phyloP scores from a whole-genome alignment of 768 basidiomycete species.

The Sporobolomyces phaffii region DNA sequence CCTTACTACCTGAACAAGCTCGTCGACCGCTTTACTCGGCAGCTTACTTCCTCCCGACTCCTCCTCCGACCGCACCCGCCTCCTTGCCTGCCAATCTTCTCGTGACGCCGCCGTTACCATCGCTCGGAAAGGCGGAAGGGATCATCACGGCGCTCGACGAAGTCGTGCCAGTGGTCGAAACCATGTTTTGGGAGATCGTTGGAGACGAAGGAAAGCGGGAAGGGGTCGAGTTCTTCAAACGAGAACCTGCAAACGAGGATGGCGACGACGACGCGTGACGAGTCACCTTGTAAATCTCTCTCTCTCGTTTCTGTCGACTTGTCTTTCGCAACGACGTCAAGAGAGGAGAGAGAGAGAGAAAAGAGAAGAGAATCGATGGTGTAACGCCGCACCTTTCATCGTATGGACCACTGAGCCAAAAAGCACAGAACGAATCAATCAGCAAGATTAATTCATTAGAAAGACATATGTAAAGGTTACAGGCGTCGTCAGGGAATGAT shows the following conservation, averaged over 20 bases:
- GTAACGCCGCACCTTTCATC: no score
- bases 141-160: slow-evolving; percentile 16
- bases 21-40: slow-evolving; percentile 10
- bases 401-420: no score
- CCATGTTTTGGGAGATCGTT: slow-evolving; percentile 30
- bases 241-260: not conserved
- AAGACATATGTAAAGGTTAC: no score
- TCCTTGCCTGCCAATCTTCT: slow-evolving; percentile 24
- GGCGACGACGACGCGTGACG: slow-evolving; percentile 1
- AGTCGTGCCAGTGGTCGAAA: not conserved
- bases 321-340: no score
- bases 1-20: not conserved
- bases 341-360: no score
- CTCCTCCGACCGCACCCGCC: not conserved
- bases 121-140: not conserved
- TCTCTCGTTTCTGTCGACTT: no score
- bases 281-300: not conserved
- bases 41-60: not conserved
- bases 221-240: slow-evolving; percentile 34
- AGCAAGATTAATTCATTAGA: no score
- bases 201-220: slow-evolving; percentile 27
- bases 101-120: not conserved
- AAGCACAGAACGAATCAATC: no score
- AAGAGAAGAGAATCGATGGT: no score
- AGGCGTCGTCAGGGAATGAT: no score